Percentiles rank a stretch among this genome's conserved stretches.
Conservation (phyloP, 805 yeast species). For the Cyberlindnera subsufficiens region DNA sequence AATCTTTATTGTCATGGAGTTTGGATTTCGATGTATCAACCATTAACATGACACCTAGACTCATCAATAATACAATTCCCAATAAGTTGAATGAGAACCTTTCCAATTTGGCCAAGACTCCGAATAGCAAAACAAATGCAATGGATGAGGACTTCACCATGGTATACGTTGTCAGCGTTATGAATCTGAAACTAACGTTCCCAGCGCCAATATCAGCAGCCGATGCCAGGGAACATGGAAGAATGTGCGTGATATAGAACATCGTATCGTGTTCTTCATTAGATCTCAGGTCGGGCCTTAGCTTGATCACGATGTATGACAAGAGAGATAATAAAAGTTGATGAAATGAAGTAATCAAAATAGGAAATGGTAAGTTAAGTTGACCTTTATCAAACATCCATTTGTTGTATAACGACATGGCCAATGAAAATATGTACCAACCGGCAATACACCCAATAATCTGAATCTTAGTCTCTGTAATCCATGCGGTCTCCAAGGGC, state of each 20-base stretch:
- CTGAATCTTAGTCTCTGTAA: constrained; percentile 6
- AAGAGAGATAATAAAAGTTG: constrained; percentile 64
- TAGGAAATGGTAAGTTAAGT: constrained; percentile 75
- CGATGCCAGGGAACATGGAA: constrained; percentile 83
- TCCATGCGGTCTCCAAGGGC: neutral
- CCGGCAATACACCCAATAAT: constrained; percentile 30
- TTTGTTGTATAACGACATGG: constrained; percentile 80
- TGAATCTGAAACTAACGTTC: constrained; percentile 72
- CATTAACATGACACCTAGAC: constrained; percentile 84
- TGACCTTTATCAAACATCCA: constrained; percentile 90
- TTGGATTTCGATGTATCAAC: constrained; percentile 39
- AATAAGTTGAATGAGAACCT: constrained; percentile 60
- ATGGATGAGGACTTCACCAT: constrained; percentile 88
- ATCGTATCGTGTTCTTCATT: constrained; percentile 4
- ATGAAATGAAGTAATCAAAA: constrained; percentile 79
- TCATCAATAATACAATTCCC: constrained; percentile 72
- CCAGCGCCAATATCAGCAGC: constrained; percentile 95
- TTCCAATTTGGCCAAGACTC: constrained; percentile 77
- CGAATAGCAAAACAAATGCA: constrained; percentile 84
- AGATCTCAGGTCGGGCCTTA: constrained; percentile 14
- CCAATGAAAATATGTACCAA: constrained; percentile 67
- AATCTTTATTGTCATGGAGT: constrained; percentile 16
- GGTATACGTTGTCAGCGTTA: constrained; percentile 81
- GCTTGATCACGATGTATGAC: constrained; percentile 24
- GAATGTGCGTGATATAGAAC: constrained; percentile 44